Conservation (phyloP, 345 rosid genomes). For the Rhizophora mangle region DNA sequence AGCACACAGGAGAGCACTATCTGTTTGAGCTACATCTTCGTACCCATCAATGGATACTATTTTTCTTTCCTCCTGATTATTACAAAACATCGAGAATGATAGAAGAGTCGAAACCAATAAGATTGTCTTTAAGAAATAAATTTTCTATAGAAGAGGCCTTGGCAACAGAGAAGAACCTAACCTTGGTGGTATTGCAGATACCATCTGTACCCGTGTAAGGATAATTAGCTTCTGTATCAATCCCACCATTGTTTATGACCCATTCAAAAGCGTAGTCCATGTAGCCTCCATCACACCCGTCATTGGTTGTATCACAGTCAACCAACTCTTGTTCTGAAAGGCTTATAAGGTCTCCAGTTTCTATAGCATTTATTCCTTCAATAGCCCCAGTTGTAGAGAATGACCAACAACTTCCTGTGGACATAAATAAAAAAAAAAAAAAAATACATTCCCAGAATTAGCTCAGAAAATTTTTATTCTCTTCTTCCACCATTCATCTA, state of each 20-base stretch:
- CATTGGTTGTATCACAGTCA: conserved; percentile 53
- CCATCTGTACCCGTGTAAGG: conserved; percentile 59
- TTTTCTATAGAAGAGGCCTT: neutral
- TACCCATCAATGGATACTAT: conserved; percentile 64
- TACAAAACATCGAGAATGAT: conserved; percentile 9
- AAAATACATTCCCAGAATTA: neutral
- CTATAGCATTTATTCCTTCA: conserved; percentile 65
- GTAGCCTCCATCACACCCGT: conserved; percentile 75
- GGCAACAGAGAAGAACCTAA: conserved; percentile 2
- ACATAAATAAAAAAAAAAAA: neutral
- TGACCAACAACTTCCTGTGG: conserved; percentile 74
- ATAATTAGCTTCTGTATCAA: conserved; percentile 54
- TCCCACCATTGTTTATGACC: conserved; percentile 64
- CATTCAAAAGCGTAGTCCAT: conserved; percentile 81
- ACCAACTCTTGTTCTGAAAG: conserved; percentile 73
- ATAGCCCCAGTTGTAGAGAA: conserved; percentile 70
- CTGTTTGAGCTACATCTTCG: conserved; percentile 54
- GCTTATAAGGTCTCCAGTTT: conserved; percentile 50
- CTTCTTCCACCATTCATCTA: too few species aligned
- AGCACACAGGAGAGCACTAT: conserved; percentile 61
- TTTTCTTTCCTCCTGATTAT: conserved; percentile 46
- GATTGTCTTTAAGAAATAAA: too few species aligned
- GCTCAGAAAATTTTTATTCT: neutral
- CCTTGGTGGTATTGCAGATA: conserved; percentile 59
- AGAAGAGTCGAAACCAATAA: neutral